Evolutionary conservation across 2,329 filamentous ascomycete genomes (phyloP), one percentile per base, ranked within the genome.

Genomic region (Stachybotrys chartarum): DNA sequence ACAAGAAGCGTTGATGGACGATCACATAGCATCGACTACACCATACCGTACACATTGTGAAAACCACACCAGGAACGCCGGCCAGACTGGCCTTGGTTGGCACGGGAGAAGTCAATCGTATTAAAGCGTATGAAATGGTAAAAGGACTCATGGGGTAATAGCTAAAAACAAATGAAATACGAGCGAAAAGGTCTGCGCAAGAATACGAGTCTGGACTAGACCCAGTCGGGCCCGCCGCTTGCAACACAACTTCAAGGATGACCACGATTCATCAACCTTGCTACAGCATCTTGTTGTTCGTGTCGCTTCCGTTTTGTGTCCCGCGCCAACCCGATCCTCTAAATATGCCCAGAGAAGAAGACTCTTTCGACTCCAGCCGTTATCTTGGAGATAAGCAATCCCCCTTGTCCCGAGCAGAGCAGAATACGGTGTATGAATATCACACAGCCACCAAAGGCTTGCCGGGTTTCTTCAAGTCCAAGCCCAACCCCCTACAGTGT

Each of bases 51-150:
- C 24, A 24, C 24, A 24, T 24, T 4, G 24, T 4, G 24, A 24
- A 24, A 3, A 24, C 4, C 24, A 24, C 24, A 24, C 24, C 4
- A 24, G 24, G 24, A 24, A 24, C 4, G 4, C 24, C 24, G 24
- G 4, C 4, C 24, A 24, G 24, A 24, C 24, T 24, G 24, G 24
- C 3, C 24, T 24, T 24, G 24, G 24, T 24, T 24, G 24, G 24
- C 35, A 14, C 35, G 35, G 35, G 3, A 42, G 35, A 5, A 32
- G 49, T 30, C 47, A 51, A 32, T 24, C n/a, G 31, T 18, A 52
- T 52, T 52, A 52, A 52, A 52, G 32, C 35, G 50, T 52, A 52
- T 24, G 50, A 52, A 52, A 52, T 52, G 35, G 50, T 52, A 44
- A 52, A 32, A 52, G 35, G 35, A 35, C 50, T 52, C 50, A n/a